Evolutionary conservation across 169 alveolate species (phyloP), one percentile per base, ranked within the genome.

Genomic region (Plasmodium ovale): DNA sequence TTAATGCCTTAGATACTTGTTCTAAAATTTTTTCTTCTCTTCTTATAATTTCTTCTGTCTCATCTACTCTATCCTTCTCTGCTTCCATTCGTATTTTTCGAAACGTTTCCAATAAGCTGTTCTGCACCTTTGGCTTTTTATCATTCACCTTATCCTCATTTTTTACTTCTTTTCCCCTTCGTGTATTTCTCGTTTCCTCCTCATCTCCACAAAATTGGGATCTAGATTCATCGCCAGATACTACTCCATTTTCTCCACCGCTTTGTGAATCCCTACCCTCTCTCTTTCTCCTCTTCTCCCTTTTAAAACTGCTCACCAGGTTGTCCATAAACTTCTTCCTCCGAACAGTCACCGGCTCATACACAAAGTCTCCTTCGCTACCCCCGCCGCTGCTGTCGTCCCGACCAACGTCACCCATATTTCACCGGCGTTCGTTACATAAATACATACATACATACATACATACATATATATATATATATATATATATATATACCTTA

Each of bases 1-100:
- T 87, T 70, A 87, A 73, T 35, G 92, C 87, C 47, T 87, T 72
- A 0, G 92, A 87, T 47, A 87, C 87, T 60, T 87, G 92, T 1
- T 77, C 92, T 60, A 87, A 21, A 27, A 87, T 60, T 37, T 87
- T 53, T 60, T 87, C 92, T 72, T 87, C 92, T 42, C 42, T 72
- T 39, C 58, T 73, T 35, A 87, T 49, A 56, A 87, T 87, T 37
- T 72, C 88, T 27, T 87, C 92, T 16, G 60, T 62, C 35, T 72
- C 88, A 56, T 87, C 87, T 2, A 69, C 51, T 70, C 42, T 49
- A 87, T 87, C 54, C 27, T 87, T 87, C 56, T 54, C 31, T 87
- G 71, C 42, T 62, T 87, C 87, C 51, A 62, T 10, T 56, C 72
- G 35, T 54, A 87, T 47, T 35, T 70, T 87, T 27, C 70, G 56